These are phyloP conservation scores for Scedosporium boydii DNA, from an alignment of 2,329 filamentous ascomycete genomes.

Conservation along the genomic window DNA sequence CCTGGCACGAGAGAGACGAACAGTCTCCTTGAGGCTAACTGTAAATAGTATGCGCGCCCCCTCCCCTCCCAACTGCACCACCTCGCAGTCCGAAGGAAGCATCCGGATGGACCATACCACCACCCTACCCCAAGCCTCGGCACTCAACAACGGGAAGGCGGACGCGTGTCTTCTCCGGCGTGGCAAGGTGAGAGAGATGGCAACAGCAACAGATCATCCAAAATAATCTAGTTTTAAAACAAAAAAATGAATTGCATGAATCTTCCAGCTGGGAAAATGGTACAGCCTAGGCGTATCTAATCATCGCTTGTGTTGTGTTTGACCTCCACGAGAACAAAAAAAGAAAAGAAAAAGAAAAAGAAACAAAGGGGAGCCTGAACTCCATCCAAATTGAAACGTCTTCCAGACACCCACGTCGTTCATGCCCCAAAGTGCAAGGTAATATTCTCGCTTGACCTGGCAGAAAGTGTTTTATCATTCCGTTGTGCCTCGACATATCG, in stretches of 20 bases:
- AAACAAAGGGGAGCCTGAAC: neutral
- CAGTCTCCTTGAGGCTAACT: neutral
- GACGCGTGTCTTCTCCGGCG: no score
- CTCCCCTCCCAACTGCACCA: neutral
- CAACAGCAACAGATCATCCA: no score
- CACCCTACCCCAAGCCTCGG: neutral
- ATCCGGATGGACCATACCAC: neutral
- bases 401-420: neutral
- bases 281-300: neutral
- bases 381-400: constrained; percentile 2
- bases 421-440: neutral
- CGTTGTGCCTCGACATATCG: neutral
- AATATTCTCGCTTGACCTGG: constrained; percentile 13
- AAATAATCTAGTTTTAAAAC: no score
- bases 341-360: constrained; percentile 2
- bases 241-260: neutral
- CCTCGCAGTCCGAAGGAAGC: neutral
- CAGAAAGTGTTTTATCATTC: neutral
- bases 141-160: neutral
- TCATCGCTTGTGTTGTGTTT: constrained; percentile 7
- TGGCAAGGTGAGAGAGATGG: no score
- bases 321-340: constrained; percentile 6
- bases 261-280: neutral
- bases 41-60: neutral
- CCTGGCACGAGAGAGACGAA: no score